phyloP scores from a whole-genome alignment of 1,284 basidiomycete species.

The Pholiota adiposa region DNA sequence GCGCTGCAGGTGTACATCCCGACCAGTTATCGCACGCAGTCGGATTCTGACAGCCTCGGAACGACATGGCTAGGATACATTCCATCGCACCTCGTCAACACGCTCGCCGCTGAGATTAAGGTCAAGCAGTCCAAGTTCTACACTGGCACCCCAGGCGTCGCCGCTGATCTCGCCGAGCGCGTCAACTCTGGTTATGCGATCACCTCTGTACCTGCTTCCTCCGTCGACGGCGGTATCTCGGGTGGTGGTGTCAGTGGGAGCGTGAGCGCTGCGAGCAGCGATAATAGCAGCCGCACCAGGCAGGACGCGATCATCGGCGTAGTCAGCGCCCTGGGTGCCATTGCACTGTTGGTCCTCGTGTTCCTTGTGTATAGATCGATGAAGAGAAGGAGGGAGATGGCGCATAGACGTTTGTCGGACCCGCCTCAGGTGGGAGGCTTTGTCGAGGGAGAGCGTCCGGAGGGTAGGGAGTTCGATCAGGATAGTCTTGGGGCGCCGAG shows the following conservation, averaged over 20 bases:
- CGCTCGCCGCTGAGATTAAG: slow-evolving; percentile 60
- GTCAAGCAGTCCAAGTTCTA: slow-evolving; percentile 64
- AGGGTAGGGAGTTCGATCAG: slow-evolving; percentile 71
- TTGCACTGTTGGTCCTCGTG: slow-evolving; percentile 66
- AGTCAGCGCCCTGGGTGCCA: slow-evolving; percentile 71
- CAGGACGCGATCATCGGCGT: slow-evolving; percentile 84
- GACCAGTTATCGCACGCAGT: slow-evolving; percentile 46
- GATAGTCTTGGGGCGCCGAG: slow-evolving; percentile 73
- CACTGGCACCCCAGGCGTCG: slow-evolving; percentile 44
- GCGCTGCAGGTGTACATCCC: slow-evolving; percentile 67
- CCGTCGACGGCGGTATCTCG: slow-evolving; percentile 26
- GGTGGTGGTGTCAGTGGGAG: slow-evolving; percentile 16
- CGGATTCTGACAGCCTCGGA: slow-evolving; percentile 50
- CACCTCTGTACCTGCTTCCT: slow-evolving; percentile 44
- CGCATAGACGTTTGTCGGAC: slow-evolving; percentile 67
- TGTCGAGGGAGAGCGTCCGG: slow-evolving; percentile 50
- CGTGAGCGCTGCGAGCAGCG: slow-evolving; percentile 25
- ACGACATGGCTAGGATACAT: slow-evolving; percentile 70
- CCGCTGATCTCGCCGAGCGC: slow-evolving; percentile 55
- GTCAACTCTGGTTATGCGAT: slow-evolving; percentile 65
- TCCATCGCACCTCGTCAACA: slow-evolving; percentile 47
- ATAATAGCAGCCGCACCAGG: slow-evolving; percentile 42
- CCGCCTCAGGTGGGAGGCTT: slow-evolving; percentile 31
- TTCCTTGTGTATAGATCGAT: slow-evolving; percentile 66
- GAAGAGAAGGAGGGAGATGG: slow-evolving; percentile 61